phyloP scores from a whole-genome alignment of 805 yeast genomes.

The Pichia occidentalis region DNA sequence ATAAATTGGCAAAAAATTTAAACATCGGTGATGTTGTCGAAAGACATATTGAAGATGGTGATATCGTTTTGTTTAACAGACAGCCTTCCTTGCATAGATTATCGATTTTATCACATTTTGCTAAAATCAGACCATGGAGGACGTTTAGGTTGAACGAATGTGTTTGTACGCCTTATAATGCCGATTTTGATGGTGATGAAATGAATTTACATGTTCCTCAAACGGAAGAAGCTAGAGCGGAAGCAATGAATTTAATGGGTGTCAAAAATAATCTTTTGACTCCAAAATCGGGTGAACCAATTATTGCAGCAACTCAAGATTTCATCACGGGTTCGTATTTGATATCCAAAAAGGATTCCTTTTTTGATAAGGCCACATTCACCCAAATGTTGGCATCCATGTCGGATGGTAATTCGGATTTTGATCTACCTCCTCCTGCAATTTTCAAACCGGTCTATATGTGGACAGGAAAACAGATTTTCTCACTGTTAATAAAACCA shows the following conservation, averaged over 20 bases:
- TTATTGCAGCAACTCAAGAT: constrained; percentile 99
- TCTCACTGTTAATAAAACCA: constrained; percentile 81
- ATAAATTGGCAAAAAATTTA: constrained; percentile 66
- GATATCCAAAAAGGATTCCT: constrained; percentile 88
- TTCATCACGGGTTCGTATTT: constrained; percentile 94
- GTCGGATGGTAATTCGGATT: constrained; percentile 85
- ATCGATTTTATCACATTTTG: constrained; percentile 91
- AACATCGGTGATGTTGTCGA: constrained; percentile 90
- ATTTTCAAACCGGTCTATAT: constrained; percentile 79
- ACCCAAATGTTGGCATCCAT: constrained; percentile 85
- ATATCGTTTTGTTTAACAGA: constrained; percentile 89
- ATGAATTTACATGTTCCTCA: constrained; percentile 99
- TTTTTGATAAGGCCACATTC: constrained; percentile 80
- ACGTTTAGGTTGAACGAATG: constrained; percentile 95
- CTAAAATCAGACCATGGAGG: constrained; percentile 96
- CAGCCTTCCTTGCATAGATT: constrained; percentile 96
- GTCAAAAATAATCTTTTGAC: constrained; percentile 91
- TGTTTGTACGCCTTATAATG: constrained; percentile 98
- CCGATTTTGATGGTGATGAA: constrained; percentile 99
- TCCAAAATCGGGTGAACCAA: constrained; percentile 98
- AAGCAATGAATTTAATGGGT: constrained; percentile 98
- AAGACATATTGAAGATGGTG: constrained; percentile 96
- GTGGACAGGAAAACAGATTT: constrained; percentile 98
- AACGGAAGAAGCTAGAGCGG: constrained; percentile 97
- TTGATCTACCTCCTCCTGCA: constrained; percentile 94